Base-by-base conservation (phyloP, 148 eudicot species). In the Camellia japonica region DNA sequence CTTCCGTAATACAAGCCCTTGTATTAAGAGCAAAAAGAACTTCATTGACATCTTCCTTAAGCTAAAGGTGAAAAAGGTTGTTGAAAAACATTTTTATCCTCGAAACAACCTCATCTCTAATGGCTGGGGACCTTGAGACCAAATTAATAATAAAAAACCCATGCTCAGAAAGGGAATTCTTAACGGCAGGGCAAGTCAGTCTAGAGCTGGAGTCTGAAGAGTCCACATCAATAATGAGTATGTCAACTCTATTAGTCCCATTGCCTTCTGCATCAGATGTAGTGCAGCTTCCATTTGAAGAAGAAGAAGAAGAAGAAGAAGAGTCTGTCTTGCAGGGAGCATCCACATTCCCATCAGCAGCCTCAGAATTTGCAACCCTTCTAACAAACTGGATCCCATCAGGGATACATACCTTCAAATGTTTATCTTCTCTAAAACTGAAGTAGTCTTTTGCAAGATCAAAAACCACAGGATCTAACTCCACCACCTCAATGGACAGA, bases 181-280 rank as follows among this genome's bases (percentile, higher is more conserved):
- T 91, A 1, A 88, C 95, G 43, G 80, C 98, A 69, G 99, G 99
- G 85, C 99, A 96, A 69, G 95, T 91, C 70, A 96, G 86, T 75
- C 98, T 98, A 79, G 98, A 92, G 86, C 99, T 96, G 0, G 92
- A 75, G 77, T 96, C 99, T 68, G 99, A 88, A 52, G 99, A 92
- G 80, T 96, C 99, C 74, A 93, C 99, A 78, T 96, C 99, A 80
- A 96, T 83, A 60, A 96, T 83, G 61, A 96, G 87, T 80, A 93
- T 75, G 80, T 90, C 98, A 47, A 86, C 60, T 84, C 82, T 85
- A 59, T 63, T 13, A 41, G 47, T 41, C 62, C 66, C 60, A 75
- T 72, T 79, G 54, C 75, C 71, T 71, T 63, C 83, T 80, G 79
- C 63, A 76, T 76, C 49, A 20, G 84, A 74, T 55, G 62, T 64